Base-by-base conservation (phyloP, 2,329 filamentous ascomycete species). In the Xylaria sp. region DNA sequence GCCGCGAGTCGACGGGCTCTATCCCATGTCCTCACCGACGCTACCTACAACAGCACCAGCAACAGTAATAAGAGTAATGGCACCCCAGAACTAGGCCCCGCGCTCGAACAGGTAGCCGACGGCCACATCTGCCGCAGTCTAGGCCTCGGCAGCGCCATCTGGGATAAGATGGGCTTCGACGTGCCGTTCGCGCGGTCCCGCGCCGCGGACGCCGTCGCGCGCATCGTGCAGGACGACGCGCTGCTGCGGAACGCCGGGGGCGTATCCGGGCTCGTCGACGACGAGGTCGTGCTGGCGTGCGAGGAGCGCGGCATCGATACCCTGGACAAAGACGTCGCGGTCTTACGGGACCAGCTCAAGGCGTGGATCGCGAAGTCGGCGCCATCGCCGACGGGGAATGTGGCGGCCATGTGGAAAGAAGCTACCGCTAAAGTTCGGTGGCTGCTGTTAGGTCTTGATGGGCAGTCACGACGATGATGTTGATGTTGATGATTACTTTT, bases 201-300 rank as follows among this genome's bases (percentile, higher is more conserved):
- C 82, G 94, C 51, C 74, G 75, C 60, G 81, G 82, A 73, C 84
- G 86, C 72, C 71, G 81, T 93, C 73, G 81, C 84, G 49, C 93
- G 92, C 76, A 78, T 98, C 70, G 85, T 85, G 55, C 81, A 85
- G 46, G 94, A 98, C 80, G 93, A 97, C 80, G 80, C 76, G 71
- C 82, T 95, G 78, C 86, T 98, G 57, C 75, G 85, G 20, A 82
- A 84, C 46, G 86, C 88, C 56, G 92, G 92, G 0, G 92, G 90
- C 0, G 85, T 87, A 5, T 72, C 77, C 2, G 85, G 81, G 25
- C 81, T 97, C 74, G 86, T 86, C 71, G 80, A 80, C 8, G 86
- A 88, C 48, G 93, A 97, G 82, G 81, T 94, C 23, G 81, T 82
- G 69, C 85, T 93, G 68, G 93, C 93, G 15, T 92, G 91, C 75